Conservation (phyloP, 257 asterid species). For the Ilex asprella region DNA sequence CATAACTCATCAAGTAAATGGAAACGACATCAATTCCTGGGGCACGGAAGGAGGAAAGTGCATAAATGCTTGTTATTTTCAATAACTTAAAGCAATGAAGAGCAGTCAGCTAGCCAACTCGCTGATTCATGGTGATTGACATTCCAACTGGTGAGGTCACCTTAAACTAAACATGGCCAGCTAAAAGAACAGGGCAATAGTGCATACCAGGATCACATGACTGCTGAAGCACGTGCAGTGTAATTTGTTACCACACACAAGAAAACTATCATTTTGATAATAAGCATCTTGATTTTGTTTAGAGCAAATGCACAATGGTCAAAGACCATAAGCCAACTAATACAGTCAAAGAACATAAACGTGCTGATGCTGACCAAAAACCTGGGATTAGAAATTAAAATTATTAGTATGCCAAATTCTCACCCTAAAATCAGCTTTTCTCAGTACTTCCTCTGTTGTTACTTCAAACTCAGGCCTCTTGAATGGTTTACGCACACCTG, state of each 20-base stretch:
- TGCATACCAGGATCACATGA: neutral
- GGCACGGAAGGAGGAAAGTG: neutral
- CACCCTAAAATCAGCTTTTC: slow-evolving; percentile 96
- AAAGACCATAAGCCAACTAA: too few species aligned
- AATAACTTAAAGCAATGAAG: neutral
- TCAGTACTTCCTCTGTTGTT: slow-evolving; percentile 69
- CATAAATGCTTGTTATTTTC: neutral
- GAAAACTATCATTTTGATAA: too few species aligned
- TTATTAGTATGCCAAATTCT: slow-evolving; percentile 7
- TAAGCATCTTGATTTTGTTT: too few species aligned
- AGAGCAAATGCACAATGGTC: too few species aligned
- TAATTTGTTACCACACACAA: too few species aligned
- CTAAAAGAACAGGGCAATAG: too few species aligned
- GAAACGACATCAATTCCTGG: neutral
- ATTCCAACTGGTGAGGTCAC: neutral
- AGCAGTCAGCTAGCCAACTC: neutral
- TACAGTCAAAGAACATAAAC: too few species aligned
- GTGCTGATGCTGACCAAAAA: too few species aligned
- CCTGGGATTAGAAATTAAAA: too few species aligned
- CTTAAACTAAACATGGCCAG: neutral
- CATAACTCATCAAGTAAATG: too few species aligned
- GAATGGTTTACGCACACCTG: slow-evolving; percentile 52
- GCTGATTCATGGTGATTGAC: too few species aligned
- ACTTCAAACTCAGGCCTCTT: slow-evolving; percentile 65
- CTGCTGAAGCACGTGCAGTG: too few species aligned